These are phyloP conservation scores for Chamaecrista fasciculata DNA, from an alignment of 306 rosid species.

Conservation along the genomic window DNA sequence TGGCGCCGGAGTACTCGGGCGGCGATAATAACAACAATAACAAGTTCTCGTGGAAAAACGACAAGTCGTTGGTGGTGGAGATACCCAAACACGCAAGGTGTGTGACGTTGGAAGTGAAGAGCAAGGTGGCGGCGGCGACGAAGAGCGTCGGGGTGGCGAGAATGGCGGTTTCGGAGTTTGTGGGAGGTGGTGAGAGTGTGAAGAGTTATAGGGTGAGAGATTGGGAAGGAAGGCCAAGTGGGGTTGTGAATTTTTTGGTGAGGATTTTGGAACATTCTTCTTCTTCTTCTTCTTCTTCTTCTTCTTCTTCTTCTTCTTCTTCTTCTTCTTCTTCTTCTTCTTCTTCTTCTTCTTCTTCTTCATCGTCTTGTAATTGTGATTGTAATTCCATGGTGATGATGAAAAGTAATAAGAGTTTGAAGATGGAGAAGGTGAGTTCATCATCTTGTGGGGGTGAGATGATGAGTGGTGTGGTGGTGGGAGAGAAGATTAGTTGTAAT, in stretches of 20 bases:
- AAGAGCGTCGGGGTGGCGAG: conserved; percentile 41
- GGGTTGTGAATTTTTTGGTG: conserved; percentile 52
- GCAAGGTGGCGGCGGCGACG: conserved; percentile 23
- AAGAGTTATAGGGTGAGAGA: conserved; percentile 58
- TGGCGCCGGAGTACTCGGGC: not conserved
- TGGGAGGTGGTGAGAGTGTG: conserved; percentile 23
- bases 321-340: too few species aligned
- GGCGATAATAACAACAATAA: conserved; percentile 18
- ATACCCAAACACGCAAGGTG: conserved; percentile 30
- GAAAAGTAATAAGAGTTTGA: too few species aligned
- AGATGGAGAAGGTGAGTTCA: not conserved
- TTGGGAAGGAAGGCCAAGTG: conserved; percentile 37
- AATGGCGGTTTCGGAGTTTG: conserved; percentile 47
- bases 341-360: too few species aligned
- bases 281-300: too few species aligned
- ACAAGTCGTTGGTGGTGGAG: conserved; percentile 41
- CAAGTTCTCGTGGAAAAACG: conserved; percentile 43
- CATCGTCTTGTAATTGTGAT: too few species aligned
- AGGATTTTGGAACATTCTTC: conserved; percentile 5
- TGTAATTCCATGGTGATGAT: too few species aligned
- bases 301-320: too few species aligned
- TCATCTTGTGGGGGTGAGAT: not conserved
- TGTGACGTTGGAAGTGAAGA: conserved; percentile 44
- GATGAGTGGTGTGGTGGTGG: too few species aligned
- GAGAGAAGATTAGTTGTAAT: not conserved